Base-by-base conservation (phyloP, 1,284 basidiomycete genomes). In the Ceratobasidium sp. region DNA sequence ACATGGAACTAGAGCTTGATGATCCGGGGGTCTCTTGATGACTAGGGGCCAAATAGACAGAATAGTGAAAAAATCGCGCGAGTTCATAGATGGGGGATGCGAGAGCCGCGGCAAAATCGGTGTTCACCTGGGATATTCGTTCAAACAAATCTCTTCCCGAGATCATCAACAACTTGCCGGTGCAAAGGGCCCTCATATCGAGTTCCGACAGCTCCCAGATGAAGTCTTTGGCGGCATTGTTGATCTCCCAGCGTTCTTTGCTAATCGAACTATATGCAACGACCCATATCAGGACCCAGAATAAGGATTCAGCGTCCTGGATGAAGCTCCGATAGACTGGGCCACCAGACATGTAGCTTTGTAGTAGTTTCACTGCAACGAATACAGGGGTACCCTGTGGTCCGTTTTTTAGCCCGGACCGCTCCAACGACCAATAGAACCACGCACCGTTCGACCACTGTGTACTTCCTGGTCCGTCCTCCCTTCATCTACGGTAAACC, bases 261-360 rank as follows among this genome's bases (percentile, higher is more conserved):
- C 28, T 12, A 5, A 8, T 6, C 9, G 50, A 28, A 32, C 23
- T 12, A 30, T 41, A 39, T 0, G 58, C 58, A 21, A 43, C 58
- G 16, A 60, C 58, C 58, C 58, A 60, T 10, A 60, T 45, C 23
- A 60, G n/a, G 23, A 60, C 21, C 58, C 58, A 60, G 26, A 60
- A 39, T 3, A 60, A 32, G 3, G 58, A 45, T n/a, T 60, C 58
- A 1, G 23, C 39, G 39, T 60, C 58, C 10, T 60, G 58, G 12
- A 60, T 9, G 14, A 41, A 60, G 1, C 4, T 60, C 3, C 58
- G 36, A 18, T 21, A 0, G 36, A 30, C 14, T 23, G n/a, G 34
- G 6, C 14, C 2, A 4, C 6, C 5, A 3, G n/a, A 23, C 36
- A 60, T 26, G 28, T 43, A 45, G 39, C 58, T 18, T 9, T 28